Evolutionary conservation across 371 early-diverging fungal genomes (phyloP).

Genomic region (Mortierella sp.): DNA sequence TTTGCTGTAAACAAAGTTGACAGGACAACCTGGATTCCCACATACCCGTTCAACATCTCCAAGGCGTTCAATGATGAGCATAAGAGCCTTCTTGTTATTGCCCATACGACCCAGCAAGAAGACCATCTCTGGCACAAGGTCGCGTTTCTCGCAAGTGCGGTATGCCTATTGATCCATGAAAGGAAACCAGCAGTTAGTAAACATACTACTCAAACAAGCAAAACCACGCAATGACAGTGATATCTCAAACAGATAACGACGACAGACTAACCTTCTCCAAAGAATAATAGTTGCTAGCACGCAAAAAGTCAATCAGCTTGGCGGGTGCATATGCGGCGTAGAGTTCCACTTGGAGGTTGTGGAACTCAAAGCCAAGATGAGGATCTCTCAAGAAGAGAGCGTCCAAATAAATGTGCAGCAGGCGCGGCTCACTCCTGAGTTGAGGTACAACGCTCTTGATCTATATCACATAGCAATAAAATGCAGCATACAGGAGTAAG

Average conservation of each 20-base stretch:
- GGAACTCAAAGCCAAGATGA: slow-evolving; percentile 84
- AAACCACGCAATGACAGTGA: not conserved
- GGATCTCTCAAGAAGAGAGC: slow-evolving; percentile 84
- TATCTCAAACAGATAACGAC: not conserved
- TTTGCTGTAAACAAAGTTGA: not conserved
- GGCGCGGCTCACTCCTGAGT: slow-evolving; percentile 66
- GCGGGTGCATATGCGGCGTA: slow-evolving; percentile 92
- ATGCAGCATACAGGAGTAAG: not conserved
- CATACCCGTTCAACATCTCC: slow-evolving; percentile 89
- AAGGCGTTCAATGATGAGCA: slow-evolving; percentile 91
- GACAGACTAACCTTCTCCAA: slow-evolving; percentile 69
- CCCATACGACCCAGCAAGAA: slow-evolving; percentile 98
- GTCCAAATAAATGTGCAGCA: slow-evolving; percentile 91
- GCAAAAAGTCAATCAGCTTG: slow-evolving; percentile 86
- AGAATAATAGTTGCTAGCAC: slow-evolving; percentile 83
- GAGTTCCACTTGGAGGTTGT: slow-evolving; percentile 90
- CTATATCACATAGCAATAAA: slow-evolving; percentile 40
- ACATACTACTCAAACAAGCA: not conserved
- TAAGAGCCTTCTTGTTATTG: slow-evolving; percentile 90
- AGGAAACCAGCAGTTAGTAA: not conserved
- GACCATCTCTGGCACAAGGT: slow-evolving; percentile 96
- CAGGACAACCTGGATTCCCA: not conserved
- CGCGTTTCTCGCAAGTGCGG: slow-evolving; percentile 85
- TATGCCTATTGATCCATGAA: slow-evolving; percentile 71
- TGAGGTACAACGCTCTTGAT: slow-evolving; percentile 78